phyloP scores from a whole-genome alignment of 2,329 filamentous ascomycete genomes.

The Hysterium pulicare region DNA sequence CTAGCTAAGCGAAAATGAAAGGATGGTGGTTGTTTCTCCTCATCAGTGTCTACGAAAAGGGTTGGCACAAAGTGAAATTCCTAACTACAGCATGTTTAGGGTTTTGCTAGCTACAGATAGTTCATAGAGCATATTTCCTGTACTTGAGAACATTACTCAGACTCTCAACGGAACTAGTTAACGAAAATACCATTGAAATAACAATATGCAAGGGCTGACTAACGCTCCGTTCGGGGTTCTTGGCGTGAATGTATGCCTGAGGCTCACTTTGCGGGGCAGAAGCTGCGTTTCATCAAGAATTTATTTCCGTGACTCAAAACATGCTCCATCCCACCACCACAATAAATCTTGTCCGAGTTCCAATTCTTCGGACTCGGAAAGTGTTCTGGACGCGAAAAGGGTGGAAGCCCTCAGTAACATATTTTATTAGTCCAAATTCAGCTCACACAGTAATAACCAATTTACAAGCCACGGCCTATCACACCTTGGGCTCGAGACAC shows the following conservation, averaged over 20 bases:
- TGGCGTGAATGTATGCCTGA: background rate
- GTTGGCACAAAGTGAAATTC: background rate
- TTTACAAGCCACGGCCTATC: no score
- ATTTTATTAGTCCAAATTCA: no score
- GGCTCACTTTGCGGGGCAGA: background rate
- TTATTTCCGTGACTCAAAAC: background rate
- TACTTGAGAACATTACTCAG: background rate
- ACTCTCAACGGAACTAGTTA: background rate
- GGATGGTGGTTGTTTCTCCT: background rate
- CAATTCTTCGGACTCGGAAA: background rate
- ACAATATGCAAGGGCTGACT: no score
- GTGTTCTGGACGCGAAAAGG: background rate
- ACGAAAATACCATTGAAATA: no score
- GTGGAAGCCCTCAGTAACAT: no score
- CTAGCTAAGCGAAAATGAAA: slow-evolving; percentile 4
- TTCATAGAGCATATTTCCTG: background rate
- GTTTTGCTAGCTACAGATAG: background rate
- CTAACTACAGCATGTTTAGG: background rate
- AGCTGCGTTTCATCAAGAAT: background rate
- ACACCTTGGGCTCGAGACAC: no score
- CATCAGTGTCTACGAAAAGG: background rate
- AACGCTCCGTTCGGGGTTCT: background rate
- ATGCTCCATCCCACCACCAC: background rate
- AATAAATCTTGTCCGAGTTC: background rate
- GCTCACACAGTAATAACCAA: no score